Evolutionary conservation across 108 stramenopile species (phyloP), one percentile per base, ranked within the genome.

Genomic region (Mediolabrus comicus): DNA sequence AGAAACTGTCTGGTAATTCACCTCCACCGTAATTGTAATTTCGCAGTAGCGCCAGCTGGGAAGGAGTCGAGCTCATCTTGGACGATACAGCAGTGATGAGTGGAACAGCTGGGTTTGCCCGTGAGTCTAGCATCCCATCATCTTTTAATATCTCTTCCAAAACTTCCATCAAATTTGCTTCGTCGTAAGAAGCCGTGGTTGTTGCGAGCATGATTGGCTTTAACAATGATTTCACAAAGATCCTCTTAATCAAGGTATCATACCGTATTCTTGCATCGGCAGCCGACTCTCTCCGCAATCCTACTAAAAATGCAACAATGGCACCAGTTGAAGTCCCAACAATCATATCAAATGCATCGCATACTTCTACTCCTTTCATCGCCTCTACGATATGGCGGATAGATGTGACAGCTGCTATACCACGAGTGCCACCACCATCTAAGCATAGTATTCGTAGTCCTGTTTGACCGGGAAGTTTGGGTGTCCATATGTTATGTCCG

Each of bases 1-100:
- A 67, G 66, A 94, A 89, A 26, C 84, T 82, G 79, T 94, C 92
- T 3, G 87, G 69, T 32, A 88, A 36, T 71, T 94, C 92, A 30
- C 86, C 86, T 31, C 86, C 84, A 38, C 79, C 82, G 65, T 94
- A 94, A 53, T 94, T 94, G 70, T 94, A 94, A 70, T 94, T 94
- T 59, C 92, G 82, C 39, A 94, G 84, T 9, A 94, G 63, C 16
- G 86, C 77, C 19, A 94, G 71, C 58, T 91, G 86, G 25, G 84
- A 89, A 0, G 92, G 92, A 11, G 81, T 89, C 16, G 86, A 84
- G 14, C 81, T 80, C 88, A 94, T 90, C 82, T 89, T 90, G 29
- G 86, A 86, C 5, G 89, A 83, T 14, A 94, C 84, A 11, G 83
- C 86, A 54, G 85, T 85, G 8, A 77, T 59, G 10, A 77, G 57